A percentile compares a stretch with the other conserved stretches of the same genome.
phyloP scores from a whole-genome alignment of 495 filamentous ascomycete genomes.

The Aspergillus sclerotioniger region DNA sequence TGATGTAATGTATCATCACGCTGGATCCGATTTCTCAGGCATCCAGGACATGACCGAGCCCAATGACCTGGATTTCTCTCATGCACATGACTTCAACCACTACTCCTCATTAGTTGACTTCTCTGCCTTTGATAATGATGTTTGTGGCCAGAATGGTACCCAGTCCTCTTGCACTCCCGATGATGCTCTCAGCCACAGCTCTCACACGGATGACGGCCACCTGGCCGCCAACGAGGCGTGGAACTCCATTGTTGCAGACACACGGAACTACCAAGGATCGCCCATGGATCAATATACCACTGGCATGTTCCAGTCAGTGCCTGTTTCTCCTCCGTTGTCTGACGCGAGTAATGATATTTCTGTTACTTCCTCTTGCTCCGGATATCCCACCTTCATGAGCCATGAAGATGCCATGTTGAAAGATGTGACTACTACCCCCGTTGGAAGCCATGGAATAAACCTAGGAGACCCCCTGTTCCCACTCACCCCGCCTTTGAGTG shows the following conservation, averaged over 20 bases:
- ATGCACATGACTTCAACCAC: slow-evolving; percentile 30
- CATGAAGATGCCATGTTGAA: slow-evolving; percentile 42
- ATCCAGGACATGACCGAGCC: slow-evolving; percentile 41
- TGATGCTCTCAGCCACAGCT: slow-evolving; percentile 43
- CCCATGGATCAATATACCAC: slow-evolving; percentile 39
- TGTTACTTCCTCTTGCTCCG: slow-evolving; percentile 43
- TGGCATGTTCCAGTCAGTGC: slow-evolving; percentile 38
- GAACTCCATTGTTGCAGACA: slow-evolving; percentile 41
- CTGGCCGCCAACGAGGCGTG: slow-evolving; percentile 37
- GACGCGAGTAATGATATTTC: slow-evolving; percentile 48
- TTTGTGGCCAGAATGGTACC: slow-evolving; percentile 32
- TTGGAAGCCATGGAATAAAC: slow-evolving; percentile 39
- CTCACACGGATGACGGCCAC: slow-evolving; percentile 44
- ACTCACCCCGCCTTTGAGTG: slow-evolving; percentile 37
- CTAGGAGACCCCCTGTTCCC: slow-evolving; percentile 46
- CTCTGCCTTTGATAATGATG: slow-evolving; percentile 47
- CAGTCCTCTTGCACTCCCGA: slow-evolving; percentile 37
- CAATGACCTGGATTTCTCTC: slow-evolving; percentile 41
- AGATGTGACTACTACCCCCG: slow-evolving; percentile 35
- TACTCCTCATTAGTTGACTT: slow-evolving; percentile 44
- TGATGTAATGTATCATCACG: slow-evolving; percentile 46
- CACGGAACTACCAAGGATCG: slow-evolving; percentile 38
- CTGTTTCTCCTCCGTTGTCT: slow-evolving; percentile 46
- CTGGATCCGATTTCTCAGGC: slow-evolving; percentile 43
- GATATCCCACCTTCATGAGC: slow-evolving; percentile 40